phyloP scores from a whole-genome alignment of 1,284 basidiomycete genomes.

The Pholiota adiposa region DNA sequence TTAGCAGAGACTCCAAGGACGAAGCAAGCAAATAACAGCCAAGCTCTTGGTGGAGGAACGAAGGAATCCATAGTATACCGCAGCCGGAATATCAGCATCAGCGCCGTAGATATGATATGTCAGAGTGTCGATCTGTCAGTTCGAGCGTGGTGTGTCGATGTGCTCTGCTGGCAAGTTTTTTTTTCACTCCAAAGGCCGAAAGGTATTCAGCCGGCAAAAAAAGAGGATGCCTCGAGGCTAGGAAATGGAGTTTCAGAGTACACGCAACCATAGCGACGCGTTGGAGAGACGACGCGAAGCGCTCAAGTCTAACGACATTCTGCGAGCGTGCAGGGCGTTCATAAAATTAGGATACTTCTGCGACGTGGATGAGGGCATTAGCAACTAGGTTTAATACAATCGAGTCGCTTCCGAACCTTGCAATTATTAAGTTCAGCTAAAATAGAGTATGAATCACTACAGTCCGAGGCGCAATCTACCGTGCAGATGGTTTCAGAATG shows the following conservation, averaged over 20 bases:
- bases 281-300: background rate
- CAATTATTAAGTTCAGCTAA: background rate
- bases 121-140: slow-evolving; percentile 11
- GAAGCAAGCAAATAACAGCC: slow-evolving; percentile 5
- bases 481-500: background rate
- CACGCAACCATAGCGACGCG: slow-evolving; percentile 1
- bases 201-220: background rate
- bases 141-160: background rate
- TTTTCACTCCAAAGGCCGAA: background rate
- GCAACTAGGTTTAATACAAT: background rate
- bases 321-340: background rate
- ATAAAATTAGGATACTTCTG: background rate
- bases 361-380: background rate
- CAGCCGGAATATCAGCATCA: background rate
- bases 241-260: background rate
- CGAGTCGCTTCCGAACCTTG: slow-evolving; percentile 5
- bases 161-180: background rate
- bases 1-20: background rate
- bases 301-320: background rate
- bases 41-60: background rate
- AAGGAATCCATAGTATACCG: background rate
- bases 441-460: background rate
- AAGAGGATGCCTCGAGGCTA: background rate
- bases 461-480: background rate
- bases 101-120: slow-evolving; percentile 1